Evolutionary conservation across 768 basidiomycete genomes (phyloP), one percentile per base, ranked within the genome.

Genomic region (Suillus fuscotomentosus): DNA sequence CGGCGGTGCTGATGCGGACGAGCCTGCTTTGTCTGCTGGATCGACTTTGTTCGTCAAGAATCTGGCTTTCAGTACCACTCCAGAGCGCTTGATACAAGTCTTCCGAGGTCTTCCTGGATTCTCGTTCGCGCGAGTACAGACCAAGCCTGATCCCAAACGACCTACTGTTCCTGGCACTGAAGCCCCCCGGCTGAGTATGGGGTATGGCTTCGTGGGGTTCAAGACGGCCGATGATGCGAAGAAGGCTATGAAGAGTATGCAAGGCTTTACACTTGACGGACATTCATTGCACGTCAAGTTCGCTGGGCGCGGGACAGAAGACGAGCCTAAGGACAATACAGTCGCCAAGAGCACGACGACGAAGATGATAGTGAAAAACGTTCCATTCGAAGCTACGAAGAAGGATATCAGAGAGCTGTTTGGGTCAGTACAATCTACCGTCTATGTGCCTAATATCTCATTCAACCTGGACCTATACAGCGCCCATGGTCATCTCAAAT

Each of bases 291-390:
- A 86, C 67, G 90, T 95, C 62, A 90, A 88, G 74, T 96, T 95
- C 64, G 94, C 97, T 3, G 92, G 92, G 22, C 83, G 95, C 7
- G 94, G 94, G 0, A 75, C 73, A 10, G 87, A 86, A 47, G 87
- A 85, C 59, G 80, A 74, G n/a, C 73, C 75, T 53, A 80, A 72
- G 39, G 80, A 75, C 63, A 76, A 72, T 31, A 78, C 69, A 17
- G 68, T 68, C 10, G 75, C 79, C 38, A 88, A 85, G 78, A 86
- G 83, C 59, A 83, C 83, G 64, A 90, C 91, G 66, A 92, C 95
- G 67, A 99, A 98, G 86, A 89, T 99, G 84, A 88, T 99, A 60
- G 94, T 99, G 69, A 99, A 98, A 86, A 99, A 99, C 71, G 84
- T 98, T 61, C 95, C 97, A 47, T 99, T 99, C 80, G 97, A 99